Percentiles rank a stretch among this genome's conserved stretches.
phyloP scores from a whole-genome alignment of 2,329 filamentous ascomycete species.

The Fusarium phyllophilum region DNA sequence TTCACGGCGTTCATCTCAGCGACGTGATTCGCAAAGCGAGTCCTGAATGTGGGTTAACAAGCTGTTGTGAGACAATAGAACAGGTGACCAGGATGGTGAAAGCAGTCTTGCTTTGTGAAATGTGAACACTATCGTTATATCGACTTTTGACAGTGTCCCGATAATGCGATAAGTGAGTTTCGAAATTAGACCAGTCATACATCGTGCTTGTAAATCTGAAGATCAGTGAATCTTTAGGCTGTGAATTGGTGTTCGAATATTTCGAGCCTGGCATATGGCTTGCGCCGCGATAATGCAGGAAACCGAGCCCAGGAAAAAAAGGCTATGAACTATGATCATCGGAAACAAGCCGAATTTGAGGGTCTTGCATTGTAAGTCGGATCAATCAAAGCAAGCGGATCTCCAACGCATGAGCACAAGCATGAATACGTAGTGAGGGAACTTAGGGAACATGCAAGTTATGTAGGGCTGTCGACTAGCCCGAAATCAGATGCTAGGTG shows the following conservation, averaged over 20 bases:
- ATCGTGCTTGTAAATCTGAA: not conserved
- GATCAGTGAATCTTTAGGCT: not conserved
- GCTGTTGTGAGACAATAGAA: not conserved
- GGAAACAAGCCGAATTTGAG: conserved; percentile 14
- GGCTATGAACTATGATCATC: not conserved
- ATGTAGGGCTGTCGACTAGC: conserved; percentile 28
- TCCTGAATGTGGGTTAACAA: not conserved
- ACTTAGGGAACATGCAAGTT: not conserved
- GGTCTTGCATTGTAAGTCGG: not conserved
- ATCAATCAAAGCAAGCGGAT: conserved; percentile 9
- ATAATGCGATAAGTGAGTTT: not conserved
- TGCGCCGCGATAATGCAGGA: conserved; percentile 5
- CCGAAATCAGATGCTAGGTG: conserved; percentile 23
- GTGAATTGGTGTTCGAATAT: not conserved
- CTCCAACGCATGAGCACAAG: not conserved
- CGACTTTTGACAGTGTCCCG: not conserved
- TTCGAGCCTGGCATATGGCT: conserved; percentile 2
- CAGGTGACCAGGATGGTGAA: not conserved
- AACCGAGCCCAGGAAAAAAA: not conserved
- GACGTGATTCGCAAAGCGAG: not conserved
- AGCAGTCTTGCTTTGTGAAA: not conserved
- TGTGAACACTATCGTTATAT: not conserved
- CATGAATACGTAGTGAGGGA: not conserved
- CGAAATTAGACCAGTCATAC: not conserved
- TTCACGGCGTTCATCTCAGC: not conserved